These are phyloP conservation scores for Leccinum angustisporum DNA, from an alignment of 1,284 basidiomycete species.

Conservation along the genomic window DNA sequence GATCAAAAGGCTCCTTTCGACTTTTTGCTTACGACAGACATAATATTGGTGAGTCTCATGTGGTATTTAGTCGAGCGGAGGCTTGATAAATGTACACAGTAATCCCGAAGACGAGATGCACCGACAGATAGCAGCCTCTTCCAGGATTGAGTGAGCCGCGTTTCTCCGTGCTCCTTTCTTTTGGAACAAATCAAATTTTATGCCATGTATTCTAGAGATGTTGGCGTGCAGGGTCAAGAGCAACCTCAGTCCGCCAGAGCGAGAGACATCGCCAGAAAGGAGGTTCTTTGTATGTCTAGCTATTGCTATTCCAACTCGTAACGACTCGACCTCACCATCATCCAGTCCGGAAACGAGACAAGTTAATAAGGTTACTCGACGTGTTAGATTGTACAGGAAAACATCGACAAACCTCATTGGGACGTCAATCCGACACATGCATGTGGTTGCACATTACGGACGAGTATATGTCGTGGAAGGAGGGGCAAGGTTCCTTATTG, in stretches of 20 bases:
- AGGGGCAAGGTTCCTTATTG: neutral
- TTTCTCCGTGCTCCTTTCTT: too few relatives aligned
- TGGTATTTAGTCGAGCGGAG: too few relatives aligned
- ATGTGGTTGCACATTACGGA: conserved; percentile 5
- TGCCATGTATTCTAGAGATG: too few relatives aligned
- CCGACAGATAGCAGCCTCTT: too few relatives aligned
- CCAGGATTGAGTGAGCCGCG: too few relatives aligned
- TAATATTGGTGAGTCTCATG: too few relatives aligned
- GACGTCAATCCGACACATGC: conserved; percentile 14
- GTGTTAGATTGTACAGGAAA: conserved; percentile 8
- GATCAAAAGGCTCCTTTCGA: too few relatives aligned
- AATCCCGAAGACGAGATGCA: too few relatives aligned
- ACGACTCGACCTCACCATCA: neutral
- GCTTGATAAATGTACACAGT: too few relatives aligned
- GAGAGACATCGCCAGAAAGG: neutral
- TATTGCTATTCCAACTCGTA: neutral
- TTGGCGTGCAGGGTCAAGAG: neutral
- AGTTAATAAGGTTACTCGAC: neutral
- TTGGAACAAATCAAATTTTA: too few relatives aligned
- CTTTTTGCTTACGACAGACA: too few relatives aligned
- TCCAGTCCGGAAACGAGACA: conserved; percentile 8
- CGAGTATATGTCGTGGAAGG: conserved; percentile 14
- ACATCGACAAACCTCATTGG: neutral
- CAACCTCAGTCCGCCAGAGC: neutral
- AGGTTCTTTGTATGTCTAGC: neutral